Percentiles rank a stretch among this genome's conserved stretches.
Evolutionary conservation across 1,284 basidiomycete species (phyloP).

Genomic region (Ustanciosporium gigantosporum): DNA sequence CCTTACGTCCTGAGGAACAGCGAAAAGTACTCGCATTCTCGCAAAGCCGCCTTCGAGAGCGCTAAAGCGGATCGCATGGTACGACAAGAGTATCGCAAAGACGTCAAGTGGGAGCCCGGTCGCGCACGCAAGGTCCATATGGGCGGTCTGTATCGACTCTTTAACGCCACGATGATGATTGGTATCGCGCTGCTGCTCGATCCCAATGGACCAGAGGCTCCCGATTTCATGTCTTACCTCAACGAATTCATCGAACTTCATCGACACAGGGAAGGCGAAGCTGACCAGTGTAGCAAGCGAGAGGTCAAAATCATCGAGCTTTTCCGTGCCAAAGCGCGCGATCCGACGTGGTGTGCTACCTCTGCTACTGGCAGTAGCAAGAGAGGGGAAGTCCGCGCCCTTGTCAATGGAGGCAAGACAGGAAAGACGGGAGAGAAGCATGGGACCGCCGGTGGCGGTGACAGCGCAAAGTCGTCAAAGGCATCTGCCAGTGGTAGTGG

Average conservation of each 20-base stretch:
- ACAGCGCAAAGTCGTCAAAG: slow-evolving; percentile 1
- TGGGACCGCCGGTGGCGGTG: too few species aligned
- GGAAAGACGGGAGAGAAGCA: background rate
- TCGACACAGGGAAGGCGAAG: slow-evolving; percentile 38
- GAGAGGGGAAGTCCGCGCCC: background rate
- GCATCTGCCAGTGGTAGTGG: slow-evolving; percentile 1
- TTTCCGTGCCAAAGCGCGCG: slow-evolving; percentile 50
- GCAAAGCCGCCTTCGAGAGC: slow-evolving; percentile 48
- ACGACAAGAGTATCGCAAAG: slow-evolving; percentile 47
- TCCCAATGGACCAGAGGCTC: slow-evolving; percentile 38
- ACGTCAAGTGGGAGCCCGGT: slow-evolving; percentile 48
- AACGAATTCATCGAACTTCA: slow-evolving; percentile 56
- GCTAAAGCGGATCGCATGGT: slow-evolving; percentile 49
- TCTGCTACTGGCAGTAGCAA: slow-evolving; percentile 27
- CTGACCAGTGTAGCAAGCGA: slow-evolving; percentile 52
- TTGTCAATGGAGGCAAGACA: background rate
- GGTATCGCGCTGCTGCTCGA: slow-evolving; percentile 56
- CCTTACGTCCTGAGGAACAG: slow-evolving; percentile 52
- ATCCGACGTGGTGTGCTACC: slow-evolving; percentile 52
- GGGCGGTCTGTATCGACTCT: slow-evolving; percentile 55
- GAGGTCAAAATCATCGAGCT: slow-evolving; percentile 58
- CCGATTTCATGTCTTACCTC: slow-evolving; percentile 41
- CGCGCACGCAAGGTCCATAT: slow-evolving; percentile 49
- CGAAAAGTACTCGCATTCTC: slow-evolving; percentile 49
- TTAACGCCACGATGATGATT: slow-evolving; percentile 53